phyloP scores from a whole-genome alignment of 345 rosid genomes.

The Aquilaria sinensis region DNA sequence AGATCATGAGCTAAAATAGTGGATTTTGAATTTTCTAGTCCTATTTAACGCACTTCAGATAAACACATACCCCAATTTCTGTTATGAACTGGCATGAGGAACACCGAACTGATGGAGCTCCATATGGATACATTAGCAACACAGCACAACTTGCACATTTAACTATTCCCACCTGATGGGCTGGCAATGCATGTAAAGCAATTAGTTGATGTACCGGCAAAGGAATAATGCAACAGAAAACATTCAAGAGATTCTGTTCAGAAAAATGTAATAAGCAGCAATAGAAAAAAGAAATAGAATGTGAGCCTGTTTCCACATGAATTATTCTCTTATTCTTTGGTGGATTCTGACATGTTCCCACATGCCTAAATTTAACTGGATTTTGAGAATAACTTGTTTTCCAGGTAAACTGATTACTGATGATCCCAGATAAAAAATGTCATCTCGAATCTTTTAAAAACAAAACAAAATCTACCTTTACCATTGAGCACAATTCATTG shows the following conservation, averaged over 20 bases:
- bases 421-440: no score
- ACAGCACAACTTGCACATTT: conserved; percentile 48
- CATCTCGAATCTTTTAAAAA: no score
- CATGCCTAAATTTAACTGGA: no score
- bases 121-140: conserved; percentile 79
- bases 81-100: conserved; percentile 69
- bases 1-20: background rate
- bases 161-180: conserved; percentile 73
- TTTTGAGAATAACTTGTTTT: no score
- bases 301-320: background rate
- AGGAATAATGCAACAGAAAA: background rate
- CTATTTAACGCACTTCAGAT: background rate
- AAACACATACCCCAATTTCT: conserved; percentile 57
- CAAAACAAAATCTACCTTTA: no score
- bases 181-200: conserved; percentile 27
- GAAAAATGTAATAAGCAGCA: background rate
- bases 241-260: background rate
- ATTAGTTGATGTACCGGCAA: background rate
- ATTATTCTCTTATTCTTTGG: no score
- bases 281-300: background rate
- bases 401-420: no score
- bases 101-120: conserved; percentile 78
- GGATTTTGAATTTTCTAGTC: background rate
- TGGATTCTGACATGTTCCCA: no score
- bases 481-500: no score